Base-by-base conservation (phyloP, 2,329 filamentous ascomycete species). In the Phialophora macrospora region DNA sequence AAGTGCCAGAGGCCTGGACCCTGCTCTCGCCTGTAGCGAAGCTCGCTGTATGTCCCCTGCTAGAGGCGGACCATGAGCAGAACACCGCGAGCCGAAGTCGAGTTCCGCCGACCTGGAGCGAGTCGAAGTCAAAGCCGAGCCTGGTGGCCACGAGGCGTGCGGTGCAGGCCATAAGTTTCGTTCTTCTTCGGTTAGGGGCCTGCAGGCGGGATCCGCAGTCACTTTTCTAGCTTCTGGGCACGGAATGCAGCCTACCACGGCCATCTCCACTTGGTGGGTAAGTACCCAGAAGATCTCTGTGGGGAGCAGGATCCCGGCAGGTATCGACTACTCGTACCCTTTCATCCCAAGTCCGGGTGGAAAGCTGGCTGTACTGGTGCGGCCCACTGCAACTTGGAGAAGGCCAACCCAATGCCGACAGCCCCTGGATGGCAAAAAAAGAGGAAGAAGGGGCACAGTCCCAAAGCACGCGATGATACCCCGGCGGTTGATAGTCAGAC, bases 381-480 rank as follows among this genome's bases (percentile, higher is more conserved):
- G 14, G 5, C 44, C 46, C n/a, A 59, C 20, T 55, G 41, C 62
- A 49, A 54, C 55, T 46, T 32, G 20, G 46, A 32, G 52, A 4
- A 32, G 52, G 4, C 52, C 4, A 38, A 57, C 48, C 44, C 26
- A 22, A 44, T 52, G 28, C 20, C 14, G 17, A 52, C 12, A 22
- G 12, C 46, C 55, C 55, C 34, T 59, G 55, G 46, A 64, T 54
- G 55, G 55, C 48, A 41, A 41, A 44, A 41, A 44, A 62, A 24
- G 11, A n/a, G 55, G n/a, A 28, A 22, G 41, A 41, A 49, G 46
- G 46, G 52, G 9, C 17, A 55, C 17, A 9, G 52, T 34, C 58
- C n/a, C 20, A 38, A 28, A 58, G 54, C 54, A 65, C 52, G 59
- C 58, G 63, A 65, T 65, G 59, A 24, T 20, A 57, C 58, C 22